Percentiles rank a stretch among this genome's conserved stretches.
Evolutionary conservation across 768 basidiomycete genomes (phyloP).

Genomic region (Aureoboletus auriporus): DNA sequence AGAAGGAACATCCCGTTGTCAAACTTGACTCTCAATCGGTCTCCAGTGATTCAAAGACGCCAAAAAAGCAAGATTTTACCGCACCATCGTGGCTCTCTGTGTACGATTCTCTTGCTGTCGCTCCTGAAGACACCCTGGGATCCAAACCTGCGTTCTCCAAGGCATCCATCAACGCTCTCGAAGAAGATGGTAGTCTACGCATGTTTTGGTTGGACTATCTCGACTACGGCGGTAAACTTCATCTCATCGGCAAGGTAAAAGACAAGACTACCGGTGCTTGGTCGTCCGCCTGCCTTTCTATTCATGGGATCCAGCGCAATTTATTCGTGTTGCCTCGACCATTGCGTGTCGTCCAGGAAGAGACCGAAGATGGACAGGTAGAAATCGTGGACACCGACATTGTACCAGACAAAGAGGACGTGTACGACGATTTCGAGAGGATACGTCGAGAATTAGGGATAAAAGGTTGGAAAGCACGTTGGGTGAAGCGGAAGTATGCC

Average conservation of each 20-base stretch:
- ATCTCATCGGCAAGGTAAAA: constrained; percentile 88
- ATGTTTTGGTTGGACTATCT: constrained; percentile 98
- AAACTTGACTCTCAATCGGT: constrained; percentile 16
- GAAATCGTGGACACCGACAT: constrained; percentile 66
- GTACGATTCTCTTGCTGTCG: constrained; percentile 66
- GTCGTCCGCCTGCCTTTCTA: constrained; percentile 83
- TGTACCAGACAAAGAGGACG: constrained; percentile 63
- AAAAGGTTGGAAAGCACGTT: constrained; percentile 74
- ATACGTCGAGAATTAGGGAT: constrained; percentile 71
- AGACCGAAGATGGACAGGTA: constrained; percentile 25
- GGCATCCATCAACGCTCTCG: constrained; percentile 56
- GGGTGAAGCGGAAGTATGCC: constrained; percentile 86
- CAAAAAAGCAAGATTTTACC: constrained; percentile 44
- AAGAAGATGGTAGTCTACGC: constrained; percentile 77
- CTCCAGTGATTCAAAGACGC: constrained; percentile 5
- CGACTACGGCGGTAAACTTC: constrained; percentile 78
- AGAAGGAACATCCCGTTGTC: constrained; percentile 11
- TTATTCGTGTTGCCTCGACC: constrained; percentile 83
- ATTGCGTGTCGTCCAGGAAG: constrained; percentile 43
- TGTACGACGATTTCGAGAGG: constrained; percentile 80
- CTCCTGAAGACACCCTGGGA: constrained; percentile 58
- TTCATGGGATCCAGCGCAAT: constrained; percentile 86
- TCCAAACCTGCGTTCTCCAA: constrained; percentile 33
- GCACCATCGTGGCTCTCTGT: constrained; percentile 69
- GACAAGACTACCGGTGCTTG: constrained; percentile 64